phyloP scores from a whole-genome alignment of 176 grass and related monocot species.

The Oryza australiensis region DNA sequence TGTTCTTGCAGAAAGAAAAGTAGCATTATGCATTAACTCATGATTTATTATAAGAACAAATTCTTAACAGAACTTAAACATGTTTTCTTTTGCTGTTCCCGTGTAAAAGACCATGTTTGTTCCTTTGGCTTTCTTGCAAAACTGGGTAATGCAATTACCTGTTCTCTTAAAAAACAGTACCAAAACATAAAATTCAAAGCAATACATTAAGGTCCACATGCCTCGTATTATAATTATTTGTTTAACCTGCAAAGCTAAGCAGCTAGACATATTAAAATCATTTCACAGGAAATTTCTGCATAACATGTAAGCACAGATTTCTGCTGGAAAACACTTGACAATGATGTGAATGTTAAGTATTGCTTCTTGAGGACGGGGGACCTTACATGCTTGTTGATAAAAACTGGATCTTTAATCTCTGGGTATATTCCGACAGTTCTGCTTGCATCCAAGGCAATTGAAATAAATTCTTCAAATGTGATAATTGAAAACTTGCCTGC shows the following conservation, averaged over 20 bases:
- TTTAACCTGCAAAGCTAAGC: conserved; percentile 8
- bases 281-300: conserved; percentile 2
- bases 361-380: background rate
- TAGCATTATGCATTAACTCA: background rate
- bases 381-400: conserved; percentile 95
- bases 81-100: too few species aligned
- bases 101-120: too few species aligned
- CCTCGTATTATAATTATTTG: background rate
- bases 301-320: background rate
- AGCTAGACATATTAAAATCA: background rate
- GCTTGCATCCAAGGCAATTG: conserved; percentile 71
- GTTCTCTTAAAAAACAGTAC: too few species aligned
- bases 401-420: conserved; percentile 95
- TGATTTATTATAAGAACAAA: background rate
- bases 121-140: too few species aligned
- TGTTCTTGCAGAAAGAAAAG: background rate
- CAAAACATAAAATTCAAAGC: background rate
- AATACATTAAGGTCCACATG: background rate
- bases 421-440: conserved; percentile 96
- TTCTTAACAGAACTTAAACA: background rate
- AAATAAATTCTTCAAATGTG: conserved; percentile 96
- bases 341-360: conserved; percentile 11
- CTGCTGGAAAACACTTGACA: conserved; percentile 2
- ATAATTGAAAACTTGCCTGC: conserved; percentile 81
- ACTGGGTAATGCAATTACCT: too few species aligned